These are phyloP conservation scores for Phytopythium mirpurense DNA, from an alignment of 352 stramenopile species.

Conservation along the genomic window DNA sequence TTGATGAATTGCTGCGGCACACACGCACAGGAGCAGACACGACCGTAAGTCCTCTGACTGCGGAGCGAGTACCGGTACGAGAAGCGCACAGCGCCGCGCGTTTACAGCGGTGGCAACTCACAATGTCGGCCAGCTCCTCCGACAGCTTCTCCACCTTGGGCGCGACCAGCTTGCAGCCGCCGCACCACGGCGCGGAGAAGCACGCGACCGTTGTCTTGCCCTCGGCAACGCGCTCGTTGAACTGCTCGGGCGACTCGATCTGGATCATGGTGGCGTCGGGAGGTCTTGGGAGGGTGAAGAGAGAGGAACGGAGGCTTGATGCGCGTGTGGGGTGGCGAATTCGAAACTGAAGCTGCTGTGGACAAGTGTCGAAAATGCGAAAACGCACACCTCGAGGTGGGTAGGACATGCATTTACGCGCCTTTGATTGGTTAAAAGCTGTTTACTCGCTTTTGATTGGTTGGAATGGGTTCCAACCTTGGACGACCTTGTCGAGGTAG, in stretches of 20 bases:
- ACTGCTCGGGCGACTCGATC: constrained; percentile 45
- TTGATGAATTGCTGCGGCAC: constrained; percentile 52
- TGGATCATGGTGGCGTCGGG: constrained; percentile 21
- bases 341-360: constrained; percentile 6
- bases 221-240: constrained; percentile 33
- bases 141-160: constrained; percentile 57
- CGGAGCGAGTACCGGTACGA: no score
- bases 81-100: no score
- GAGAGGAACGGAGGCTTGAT: not conserved
- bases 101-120: no score
- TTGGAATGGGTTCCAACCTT: not conserved
- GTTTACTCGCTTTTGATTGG: constrained; percentile 1
- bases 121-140: constrained; percentile 44
- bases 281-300: not conserved
- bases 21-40: constrained; percentile 1
- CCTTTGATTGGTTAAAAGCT: constrained; percentile 1
- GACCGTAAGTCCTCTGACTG: no score
- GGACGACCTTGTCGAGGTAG: not conserved
- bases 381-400: no score
- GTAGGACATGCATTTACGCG: not conserved
- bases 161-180: constrained; percentile 68
- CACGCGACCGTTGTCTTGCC: constrained; percentile 52
- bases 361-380: no score
- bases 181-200: constrained; percentile 75
- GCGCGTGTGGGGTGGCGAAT: not conserved